Evolutionary conservation across 805 yeast species (phyloP).

Genomic region (Saccharomycodes ludwigii): DNA sequence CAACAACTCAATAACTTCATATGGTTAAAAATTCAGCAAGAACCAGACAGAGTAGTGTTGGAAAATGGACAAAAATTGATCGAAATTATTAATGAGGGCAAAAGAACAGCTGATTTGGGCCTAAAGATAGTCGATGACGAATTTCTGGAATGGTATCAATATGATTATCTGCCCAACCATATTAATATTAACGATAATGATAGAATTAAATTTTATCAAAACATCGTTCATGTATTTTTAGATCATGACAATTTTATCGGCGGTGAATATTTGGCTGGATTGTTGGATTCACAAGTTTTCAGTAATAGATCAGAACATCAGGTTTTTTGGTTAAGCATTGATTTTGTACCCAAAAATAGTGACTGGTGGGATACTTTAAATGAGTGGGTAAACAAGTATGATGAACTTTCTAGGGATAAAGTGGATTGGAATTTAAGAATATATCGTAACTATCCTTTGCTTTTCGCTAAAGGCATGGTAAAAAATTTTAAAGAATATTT

Average conservation of each 20-base stretch:
- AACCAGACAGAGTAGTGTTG: slow-evolving; percentile 26
- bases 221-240: slow-evolving; percentile 24
- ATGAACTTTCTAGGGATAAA: too few species aligned
- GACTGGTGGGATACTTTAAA: background rate
- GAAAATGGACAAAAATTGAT: slow-evolving; percentile 14
- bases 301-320: slow-evolving; percentile 8
- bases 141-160: slow-evolving; percentile 16
- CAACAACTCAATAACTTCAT: slow-evolving; percentile 25
- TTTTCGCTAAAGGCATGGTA: slow-evolving; percentile 14
- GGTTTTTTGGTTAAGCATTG: background rate
- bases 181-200: slow-evolving; percentile 11
- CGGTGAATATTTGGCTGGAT: slow-evolving; percentile 27
- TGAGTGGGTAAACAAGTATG: background rate
- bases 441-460: slow-evolving; percentile 15
- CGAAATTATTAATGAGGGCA: slow-evolving; percentile 13
- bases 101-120: slow-evolving; percentile 14
- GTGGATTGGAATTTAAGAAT: slow-evolving; percentile 26
- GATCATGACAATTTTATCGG: slow-evolving; percentile 25
- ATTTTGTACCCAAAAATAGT: background rate
- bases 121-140: slow-evolving; percentile 21
- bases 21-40: slow-evolving; percentile 24
- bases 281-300: slow-evolving; percentile 22
- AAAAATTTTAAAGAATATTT: slow-evolving; percentile 23
- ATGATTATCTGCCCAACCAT: slow-evolving; percentile 16
- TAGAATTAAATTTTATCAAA: slow-evolving; percentile 17